Conservation (phyloP, 768 basidiomycete genomes). For the Lentinula guzmanii region DNA sequence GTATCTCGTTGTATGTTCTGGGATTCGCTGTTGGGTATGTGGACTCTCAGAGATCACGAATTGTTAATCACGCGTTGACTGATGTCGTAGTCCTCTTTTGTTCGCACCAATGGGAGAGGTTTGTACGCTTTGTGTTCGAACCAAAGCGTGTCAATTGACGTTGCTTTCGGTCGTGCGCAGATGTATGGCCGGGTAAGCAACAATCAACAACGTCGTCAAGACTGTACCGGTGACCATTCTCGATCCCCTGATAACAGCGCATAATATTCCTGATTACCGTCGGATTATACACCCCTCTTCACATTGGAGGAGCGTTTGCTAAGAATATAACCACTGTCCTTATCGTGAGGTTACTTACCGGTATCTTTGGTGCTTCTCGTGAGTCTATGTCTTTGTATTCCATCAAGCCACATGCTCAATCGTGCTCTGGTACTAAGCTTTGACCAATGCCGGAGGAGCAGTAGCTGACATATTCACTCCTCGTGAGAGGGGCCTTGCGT, state of each 20-base stretch:
- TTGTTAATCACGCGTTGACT: background rate
- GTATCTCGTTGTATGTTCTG: conserved; percentile 57
- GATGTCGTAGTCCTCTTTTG: conserved; percentile 27
- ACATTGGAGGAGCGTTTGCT: conserved; percentile 49
- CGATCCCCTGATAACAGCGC: conserved; percentile 25
- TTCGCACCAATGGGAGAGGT: conserved; percentile 58
- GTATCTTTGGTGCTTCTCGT: conserved; percentile 55
- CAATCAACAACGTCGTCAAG: background rate
- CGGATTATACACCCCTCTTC: conserved; percentile 44
- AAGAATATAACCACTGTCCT: conserved; percentile 41
- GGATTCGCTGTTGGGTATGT: conserved; percentile 54
- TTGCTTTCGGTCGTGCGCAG: conserved; percentile 18
- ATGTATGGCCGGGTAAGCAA: conserved; percentile 48
- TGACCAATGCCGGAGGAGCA: conserved; percentile 55
- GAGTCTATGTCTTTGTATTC: conserved; percentile 13
- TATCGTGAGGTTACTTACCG: conserved; percentile 48
- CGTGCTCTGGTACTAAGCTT: conserved; percentile 25
- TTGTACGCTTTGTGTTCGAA: conserved; percentile 11
- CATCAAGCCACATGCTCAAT: background rate
- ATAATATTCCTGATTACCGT: conserved; percentile 48
- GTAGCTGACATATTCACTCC: conserved; percentile 55
- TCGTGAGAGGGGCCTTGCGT: conserved; percentile 54
- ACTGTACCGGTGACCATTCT: background rate
- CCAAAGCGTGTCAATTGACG: background rate
- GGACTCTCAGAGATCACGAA: background rate